These are phyloP conservation scores for Tolypocladium endophyticum DNA, from an alignment of 2,329 filamentous ascomycete genomes.

Conservation along the genomic window DNA sequence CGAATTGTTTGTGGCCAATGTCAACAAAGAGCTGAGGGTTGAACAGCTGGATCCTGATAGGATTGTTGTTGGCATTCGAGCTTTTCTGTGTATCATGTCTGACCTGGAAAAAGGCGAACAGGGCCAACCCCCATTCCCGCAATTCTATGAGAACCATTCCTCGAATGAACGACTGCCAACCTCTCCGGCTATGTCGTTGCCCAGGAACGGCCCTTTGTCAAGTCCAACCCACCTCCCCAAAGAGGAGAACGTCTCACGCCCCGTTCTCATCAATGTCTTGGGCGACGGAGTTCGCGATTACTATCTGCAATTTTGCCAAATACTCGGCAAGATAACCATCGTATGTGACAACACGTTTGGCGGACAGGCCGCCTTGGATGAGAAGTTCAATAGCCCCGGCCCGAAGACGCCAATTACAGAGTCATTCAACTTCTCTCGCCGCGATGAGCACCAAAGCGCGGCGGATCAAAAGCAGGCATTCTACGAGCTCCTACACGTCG, in stretches of 20 bases:
- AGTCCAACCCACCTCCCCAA: slow-evolving; percentile 18
- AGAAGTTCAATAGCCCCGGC: slow-evolving; percentile 79
- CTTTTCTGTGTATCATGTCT: slow-evolving; percentile 85
- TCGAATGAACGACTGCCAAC: slow-evolving; percentile 32
- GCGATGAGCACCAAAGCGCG: slow-evolving; percentile 63
- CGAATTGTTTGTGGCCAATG: slow-evolving; percentile 68
- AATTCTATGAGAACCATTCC: slow-evolving; percentile 39
- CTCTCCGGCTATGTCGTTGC: slow-evolving; percentile 38
- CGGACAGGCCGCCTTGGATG: slow-evolving; percentile 86
- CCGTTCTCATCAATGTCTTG: slow-evolving; percentile 51
- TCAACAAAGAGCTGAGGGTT: slow-evolving; percentile 67
- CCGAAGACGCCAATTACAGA: slow-evolving; percentile 94
- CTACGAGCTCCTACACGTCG: slow-evolving; percentile 90
- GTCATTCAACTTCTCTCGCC: slow-evolving; percentile 79
- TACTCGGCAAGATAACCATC: slow-evolving; percentile 89
- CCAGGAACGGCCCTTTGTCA: slow-evolving; percentile 15
- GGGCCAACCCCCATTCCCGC: slow-evolving; percentile 73
- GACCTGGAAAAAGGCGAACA: slow-evolving; percentile 80
- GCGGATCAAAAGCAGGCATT: slow-evolving; percentile 86
- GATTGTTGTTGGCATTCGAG: slow-evolving; percentile 93
- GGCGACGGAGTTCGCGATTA: slow-evolving; percentile 72
- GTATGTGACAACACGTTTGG: slow-evolving; percentile 96
- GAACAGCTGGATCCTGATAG: slow-evolving; percentile 92
- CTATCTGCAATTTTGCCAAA: slow-evolving; percentile 86
- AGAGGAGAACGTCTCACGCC: slow-evolving; percentile 57